Conservation (phyloP, 2,329 filamentous ascomycete species). For the Trichoderma citrinoviride region DNA sequence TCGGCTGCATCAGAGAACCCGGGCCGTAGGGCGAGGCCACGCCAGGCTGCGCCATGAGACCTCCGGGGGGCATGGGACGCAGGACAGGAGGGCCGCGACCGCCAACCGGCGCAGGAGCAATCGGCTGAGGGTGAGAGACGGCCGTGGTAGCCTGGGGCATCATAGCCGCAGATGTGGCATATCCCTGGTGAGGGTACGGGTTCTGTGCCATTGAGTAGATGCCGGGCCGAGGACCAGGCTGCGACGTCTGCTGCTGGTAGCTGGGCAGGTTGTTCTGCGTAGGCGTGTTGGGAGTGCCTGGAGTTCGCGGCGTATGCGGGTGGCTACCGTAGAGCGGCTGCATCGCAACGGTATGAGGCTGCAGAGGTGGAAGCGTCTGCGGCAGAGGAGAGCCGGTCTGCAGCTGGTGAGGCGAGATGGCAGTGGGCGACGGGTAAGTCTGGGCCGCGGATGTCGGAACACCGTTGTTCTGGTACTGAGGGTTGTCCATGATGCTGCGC, state of each 20-base stretch:
- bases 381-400: conserved; percentile 48
- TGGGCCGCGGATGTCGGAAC: conserved; percentile 50
- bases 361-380: conserved; percentile 56
- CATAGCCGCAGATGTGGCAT: conserved; percentile 58
- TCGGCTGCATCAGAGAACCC: conserved; percentile 55
- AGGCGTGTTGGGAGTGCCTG: conserved; percentile 61
- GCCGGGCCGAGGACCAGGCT: conserved; percentile 47
- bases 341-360: conserved; percentile 45
- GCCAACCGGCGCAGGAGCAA: conserved; percentile 66
- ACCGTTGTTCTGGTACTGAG: conserved; percentile 54
- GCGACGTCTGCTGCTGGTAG: conserved; percentile 53
- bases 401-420: conserved; percentile 52
- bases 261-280: conserved; percentile 53
- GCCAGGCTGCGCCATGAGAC: conserved; percentile 57
- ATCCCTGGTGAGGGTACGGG: conserved; percentile 55
- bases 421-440: conserved; percentile 51
- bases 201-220: conserved; percentile 56
- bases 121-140: conserved; percentile 70
- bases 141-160: conserved; percentile 65
- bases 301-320: conserved; percentile 60
- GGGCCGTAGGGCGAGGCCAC: conserved; percentile 61
- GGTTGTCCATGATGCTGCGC: conserved; percentile 53
- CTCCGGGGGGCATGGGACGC: conserved; percentile 69
- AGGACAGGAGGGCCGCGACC: conserved; percentile 58
- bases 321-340: conserved; percentile 54